A percentile compares a stretch with the other conserved stretches of the same genome.
These are phyloP conservation scores for Pseudozyma thailandica DNA, from an alignment of 1,284 basidiomycete genomes.

Conservation along the genomic window DNA sequence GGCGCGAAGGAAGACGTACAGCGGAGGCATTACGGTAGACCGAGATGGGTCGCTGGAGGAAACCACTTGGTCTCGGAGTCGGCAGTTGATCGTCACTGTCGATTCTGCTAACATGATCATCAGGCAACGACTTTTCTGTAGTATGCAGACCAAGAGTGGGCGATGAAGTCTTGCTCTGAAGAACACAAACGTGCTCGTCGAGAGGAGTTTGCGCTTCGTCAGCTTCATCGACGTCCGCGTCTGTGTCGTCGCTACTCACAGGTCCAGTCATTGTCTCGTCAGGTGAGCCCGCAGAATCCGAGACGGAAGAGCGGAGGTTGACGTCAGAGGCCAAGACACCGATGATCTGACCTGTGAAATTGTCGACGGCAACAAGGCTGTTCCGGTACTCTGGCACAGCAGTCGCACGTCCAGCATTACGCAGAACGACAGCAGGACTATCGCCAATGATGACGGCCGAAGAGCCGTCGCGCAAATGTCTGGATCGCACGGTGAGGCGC, in stretches of 20 bases:
- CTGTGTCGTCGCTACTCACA: constrained; percentile 8
- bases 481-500: constrained; percentile 8
- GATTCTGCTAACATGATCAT: background rate
- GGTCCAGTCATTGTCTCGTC: background rate
- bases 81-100: background rate
- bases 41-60: constrained; percentile 19
- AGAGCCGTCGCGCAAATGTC: constrained; percentile 17
- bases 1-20: constrained; percentile 6
- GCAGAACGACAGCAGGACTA: constrained; percentile 10
- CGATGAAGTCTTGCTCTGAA: background rate
- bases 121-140: background rate
- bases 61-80: constrained; percentile 17
- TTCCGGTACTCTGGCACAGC: constrained; percentile 37
- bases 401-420: constrained; percentile 1
- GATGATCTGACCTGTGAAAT: constrained; percentile 52
- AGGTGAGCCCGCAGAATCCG: background rate
- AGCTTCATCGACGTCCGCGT: constrained; percentile 7
- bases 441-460: constrained; percentile 16
- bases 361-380: constrained; percentile 56
- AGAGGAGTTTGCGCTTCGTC: constrained; percentile 26
- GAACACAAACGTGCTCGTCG: constrained; percentile 9
- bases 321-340: constrained; percentile 51
- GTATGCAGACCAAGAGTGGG: constrained; percentile 1
- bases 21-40: constrained; percentile 32
- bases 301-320: constrained; percentile 14